Evolutionary conservation across 352 stramenopile species (phyloP), one percentile per base, ranked within the genome.

Genomic region (Peronospora belbahrii): DNA sequence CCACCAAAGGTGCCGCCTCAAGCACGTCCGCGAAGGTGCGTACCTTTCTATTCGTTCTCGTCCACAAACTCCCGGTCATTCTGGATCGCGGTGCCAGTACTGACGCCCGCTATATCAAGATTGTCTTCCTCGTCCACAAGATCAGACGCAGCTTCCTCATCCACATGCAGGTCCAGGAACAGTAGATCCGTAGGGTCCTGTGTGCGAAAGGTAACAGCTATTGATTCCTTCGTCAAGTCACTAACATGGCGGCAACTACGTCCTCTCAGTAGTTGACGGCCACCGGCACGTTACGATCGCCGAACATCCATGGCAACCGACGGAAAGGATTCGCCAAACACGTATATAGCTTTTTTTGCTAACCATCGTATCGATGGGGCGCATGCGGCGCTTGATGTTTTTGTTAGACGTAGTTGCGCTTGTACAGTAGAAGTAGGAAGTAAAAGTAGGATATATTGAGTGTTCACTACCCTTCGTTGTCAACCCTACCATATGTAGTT

Each of bases 41-140:
- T n/a, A 74, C 56, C 35, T 56, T n/a, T 67, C 19, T 75, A 51
- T 11, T 54, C 52, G 37, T 70, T 45, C 52, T 60, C 56, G 37
- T 85, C 70, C 7, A 88, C 62, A 13, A 86, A 56, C 41, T 88
- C 74, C 77, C 77, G 85, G 33, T 85, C 72, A 51, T 88, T 66
- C 39, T 83, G 72, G 19, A 86, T 66, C 27, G 82, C 62, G 48
- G 38, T 54, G 41, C 50, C 57, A 36, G 45, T 64, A 36, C 35
- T 62, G 17, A 57, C 41, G 4, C 32, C 44, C 7, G 49, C 41
- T 25, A 83, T 67, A 17, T 81, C 62, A 43, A 68, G 74, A 73
- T 73, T 85, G 33, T 83, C 67, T 15, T 77, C 62, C 13, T 75
- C 60, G 32, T 74, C 69, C 20, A 57, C 62, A 5, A 65, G 34